phyloP scores from a whole-genome alignment of 129 eudicot species.

The Gnaphalium uliginosum region DNA sequence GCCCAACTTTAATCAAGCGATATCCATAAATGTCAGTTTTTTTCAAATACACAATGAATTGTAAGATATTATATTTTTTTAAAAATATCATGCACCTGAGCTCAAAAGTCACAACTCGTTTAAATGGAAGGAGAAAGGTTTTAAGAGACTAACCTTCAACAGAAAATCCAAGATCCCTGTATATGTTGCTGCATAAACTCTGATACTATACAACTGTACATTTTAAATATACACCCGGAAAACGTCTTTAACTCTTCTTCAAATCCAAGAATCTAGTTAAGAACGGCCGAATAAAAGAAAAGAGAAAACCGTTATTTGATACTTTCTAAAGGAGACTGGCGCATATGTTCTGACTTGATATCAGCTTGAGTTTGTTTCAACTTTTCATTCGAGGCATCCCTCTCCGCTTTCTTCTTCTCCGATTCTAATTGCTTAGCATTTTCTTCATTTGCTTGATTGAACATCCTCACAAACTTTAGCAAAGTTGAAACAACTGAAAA shows the following conservation, averaged over 20 bases:
- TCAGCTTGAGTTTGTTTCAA: constrained; percentile 34
- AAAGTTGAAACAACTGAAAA: constrained; percentile 67
- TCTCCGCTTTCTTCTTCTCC: constrained; percentile 75
- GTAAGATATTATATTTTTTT: not conserved
- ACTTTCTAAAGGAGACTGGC: constrained; percentile 32
- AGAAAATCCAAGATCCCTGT: not conserved
- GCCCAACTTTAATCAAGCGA: not conserved
- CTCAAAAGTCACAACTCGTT: not conserved
- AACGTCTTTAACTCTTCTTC: not conserved
- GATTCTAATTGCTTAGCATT: constrained; percentile 72
- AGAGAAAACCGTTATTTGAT: constrained; percentile 23
- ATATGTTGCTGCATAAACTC: constrained; percentile 9
- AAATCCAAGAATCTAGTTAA: constrained; percentile 5
- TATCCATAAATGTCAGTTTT: not conserved
- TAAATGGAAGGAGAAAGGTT: not conserved
- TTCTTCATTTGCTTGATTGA: constrained; percentile 71
- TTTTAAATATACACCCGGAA: constrained; percentile 17
- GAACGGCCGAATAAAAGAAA: not conserved
- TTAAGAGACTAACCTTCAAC: constrained; percentile 26
- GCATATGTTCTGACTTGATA: constrained; percentile 30
- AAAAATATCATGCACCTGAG: not conserved
- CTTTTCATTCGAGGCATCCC: constrained; percentile 55
- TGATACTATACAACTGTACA: constrained; percentile 17
- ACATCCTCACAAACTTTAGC: constrained; percentile 70
- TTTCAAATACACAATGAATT: not conserved